Conservation (phyloP, 2,329 filamentous ascomycete genomes). For the Sporothrix humicola region DNA sequence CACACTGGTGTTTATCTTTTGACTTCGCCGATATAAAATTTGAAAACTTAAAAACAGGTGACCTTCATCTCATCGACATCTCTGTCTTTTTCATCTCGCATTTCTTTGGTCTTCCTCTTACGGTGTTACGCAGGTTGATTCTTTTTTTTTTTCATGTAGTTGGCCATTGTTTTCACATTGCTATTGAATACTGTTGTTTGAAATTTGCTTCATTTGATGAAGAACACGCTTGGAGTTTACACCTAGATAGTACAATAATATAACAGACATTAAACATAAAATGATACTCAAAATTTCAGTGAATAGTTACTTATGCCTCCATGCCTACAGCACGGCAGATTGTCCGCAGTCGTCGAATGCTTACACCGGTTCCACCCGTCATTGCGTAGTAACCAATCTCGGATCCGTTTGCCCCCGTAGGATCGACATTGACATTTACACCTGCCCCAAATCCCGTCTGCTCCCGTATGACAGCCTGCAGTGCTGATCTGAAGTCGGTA, state of each 20-base stretch:
- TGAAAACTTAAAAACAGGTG: too few species aligned
- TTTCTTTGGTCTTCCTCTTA: too few species aligned
- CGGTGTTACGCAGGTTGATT: too few species aligned
- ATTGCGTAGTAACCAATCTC: background rate
- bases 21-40: too few species aligned
- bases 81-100: too few species aligned
- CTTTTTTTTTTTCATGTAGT: too few species aligned
- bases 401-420: background rate
- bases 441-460: background rate
- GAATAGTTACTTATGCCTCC: background rate
- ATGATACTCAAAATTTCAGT: background rate
- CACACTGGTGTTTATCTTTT: too few species aligned
- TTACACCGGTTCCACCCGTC: background rate
- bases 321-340: background rate
- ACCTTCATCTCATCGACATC: too few species aligned
- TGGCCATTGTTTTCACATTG: too few species aligned
- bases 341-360: constrained; percentile 3
- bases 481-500: constrained; percentile 8
- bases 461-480: constrained; percentile 19
- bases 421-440: background rate
- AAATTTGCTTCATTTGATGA: background rate
- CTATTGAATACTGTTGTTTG: too few species aligned
- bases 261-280: background rate
- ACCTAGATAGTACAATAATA: background rate
- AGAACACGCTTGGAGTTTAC: background rate